phyloP scores from a whole-genome alignment of 108 stramenopile species.

The Nitzschia sp. region DNA sequence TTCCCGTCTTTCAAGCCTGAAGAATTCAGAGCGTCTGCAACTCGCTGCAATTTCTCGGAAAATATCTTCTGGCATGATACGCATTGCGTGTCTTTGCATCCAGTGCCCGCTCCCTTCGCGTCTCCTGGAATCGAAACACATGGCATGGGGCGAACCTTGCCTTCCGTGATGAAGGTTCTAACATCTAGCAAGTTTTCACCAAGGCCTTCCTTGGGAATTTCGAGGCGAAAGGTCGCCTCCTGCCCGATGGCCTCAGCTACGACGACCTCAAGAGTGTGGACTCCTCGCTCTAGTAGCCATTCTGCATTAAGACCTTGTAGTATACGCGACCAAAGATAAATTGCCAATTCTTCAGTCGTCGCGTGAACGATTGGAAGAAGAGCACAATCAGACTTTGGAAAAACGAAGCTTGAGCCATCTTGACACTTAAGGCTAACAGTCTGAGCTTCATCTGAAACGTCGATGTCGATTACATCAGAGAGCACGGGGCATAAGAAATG shows the following conservation, averaged over 20 bases:
- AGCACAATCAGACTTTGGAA: constrained; percentile 85
- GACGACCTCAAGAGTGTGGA: constrained; percentile 83
- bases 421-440: constrained; percentile 68
- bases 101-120: background rate
- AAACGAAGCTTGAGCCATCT: constrained; percentile 84
- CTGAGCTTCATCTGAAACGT: constrained; percentile 28
- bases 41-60: constrained; percentile 26
- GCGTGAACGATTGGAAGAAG: constrained; percentile 93
- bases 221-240: constrained; percentile 74
- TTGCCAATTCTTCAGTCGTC: constrained; percentile 93
- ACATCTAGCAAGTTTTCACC: constrained; percentile 39
- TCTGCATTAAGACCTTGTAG: constrained; percentile 63
- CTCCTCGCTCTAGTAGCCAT: constrained; percentile 71
- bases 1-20: background rate
- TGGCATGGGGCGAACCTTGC: constrained; percentile 41
- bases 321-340: constrained; percentile 77
- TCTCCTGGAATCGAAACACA: constrained; percentile 14
- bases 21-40: constrained; percentile 38
- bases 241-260: constrained; percentile 91
- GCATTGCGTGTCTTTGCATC: constrained; percentile 8
- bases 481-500: constrained; percentile 88
- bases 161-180: constrained; percentile 34
- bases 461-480: constrained; percentile 82
- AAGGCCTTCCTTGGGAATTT: constrained; percentile 37
- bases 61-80: constrained; percentile 10